phyloP scores from a whole-genome alignment of 768 basidiomycete genomes.

The Amanita fuliginea region DNA sequence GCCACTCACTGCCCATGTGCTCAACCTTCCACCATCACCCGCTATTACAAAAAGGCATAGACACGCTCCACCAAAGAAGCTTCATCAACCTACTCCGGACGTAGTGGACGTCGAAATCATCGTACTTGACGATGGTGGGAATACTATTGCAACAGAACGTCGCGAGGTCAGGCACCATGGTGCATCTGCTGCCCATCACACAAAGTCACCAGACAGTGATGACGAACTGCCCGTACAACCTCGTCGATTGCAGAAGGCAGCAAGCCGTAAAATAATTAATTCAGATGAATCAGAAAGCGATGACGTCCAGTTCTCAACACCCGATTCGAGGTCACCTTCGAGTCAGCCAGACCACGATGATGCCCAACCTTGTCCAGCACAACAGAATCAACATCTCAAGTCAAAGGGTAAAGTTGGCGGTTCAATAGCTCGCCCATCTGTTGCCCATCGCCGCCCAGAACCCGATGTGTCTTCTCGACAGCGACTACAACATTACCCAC shows the following conservation, averaged over 20 bases:
- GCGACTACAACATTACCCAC: neutral
- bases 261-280: constrained; percentile 20
- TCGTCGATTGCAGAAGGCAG: constrained; percentile 7
- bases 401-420: neutral
- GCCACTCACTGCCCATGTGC: constrained; percentile 19
- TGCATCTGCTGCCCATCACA: constrained; percentile 4
- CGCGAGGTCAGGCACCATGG: constrained; percentile 15
- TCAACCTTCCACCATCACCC: constrained; percentile 27
- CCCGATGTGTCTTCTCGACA: neutral
- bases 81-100: constrained; percentile 27
- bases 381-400: neutral
- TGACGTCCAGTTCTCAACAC: constrained; percentile 9
- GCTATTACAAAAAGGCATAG: constrained; percentile 14
- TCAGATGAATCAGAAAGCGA: constrained; percentile 40
- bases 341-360: neutral
- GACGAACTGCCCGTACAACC: constrained; percentile 13
- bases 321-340: constrained; percentile 4
- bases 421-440: neutral
- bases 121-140: constrained; percentile 51
- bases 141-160: constrained; percentile 46
- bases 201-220: constrained; percentile 13
- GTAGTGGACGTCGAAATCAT: constrained; percentile 58
- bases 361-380: neutral
- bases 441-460: neutral
- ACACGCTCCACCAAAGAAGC: neutral